Evolutionary conservation across 2,329 filamentous ascomycete genomes (phyloP), one percentile per base, ranked within the genome.

Genomic region (Fusarium continuum): DNA sequence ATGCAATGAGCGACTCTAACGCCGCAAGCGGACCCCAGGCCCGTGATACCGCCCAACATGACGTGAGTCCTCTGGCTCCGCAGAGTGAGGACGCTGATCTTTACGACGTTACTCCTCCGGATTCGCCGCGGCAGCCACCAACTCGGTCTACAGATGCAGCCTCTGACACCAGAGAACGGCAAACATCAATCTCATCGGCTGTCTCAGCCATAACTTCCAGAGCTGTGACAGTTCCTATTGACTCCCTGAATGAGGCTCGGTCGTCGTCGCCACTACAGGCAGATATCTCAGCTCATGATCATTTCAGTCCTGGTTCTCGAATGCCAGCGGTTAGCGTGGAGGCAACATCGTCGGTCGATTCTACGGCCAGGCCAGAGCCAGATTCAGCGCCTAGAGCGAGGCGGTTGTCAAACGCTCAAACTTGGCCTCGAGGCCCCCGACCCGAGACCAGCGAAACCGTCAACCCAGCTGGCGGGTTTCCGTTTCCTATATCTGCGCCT

Each of bases 51-150:
- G 46, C 64, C 6, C 66, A 74, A 6, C 75, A 75, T 7, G 61
- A 67, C 36, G 77, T 76, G n/a, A 77, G 71, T 38, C 74, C 72
- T 4, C 70, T 70, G 2, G 43, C 55, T 11, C 63, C 67, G 20
- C 52, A 58, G 28, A 73, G 74, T 10, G 71, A 67, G 9, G 78
- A 80, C 3, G 74, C 81, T 4, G 75, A 82, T 22, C 69, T 83
- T 4, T 83, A 83, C 65, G 77, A 82, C 55, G 79, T 79, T 5
- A 82, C 81, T 3, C 81, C 82, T 1, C 80, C 79, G 3, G 75
- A 70, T 10, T 81, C 80, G 0, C 81, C 81, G 1, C 64, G 41
- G 19, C 59, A 63, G 26, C 38, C 48, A 13, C 47, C 51, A 9
- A 36, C 40, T 8, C 62, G 49, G 17, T 16, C 36, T 9, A 49